These are phyloP conservation scores for Colletotrichum noveboracense DNA, from an alignment of 2,329 filamentous ascomycete genomes.

Conservation along the genomic window DNA sequence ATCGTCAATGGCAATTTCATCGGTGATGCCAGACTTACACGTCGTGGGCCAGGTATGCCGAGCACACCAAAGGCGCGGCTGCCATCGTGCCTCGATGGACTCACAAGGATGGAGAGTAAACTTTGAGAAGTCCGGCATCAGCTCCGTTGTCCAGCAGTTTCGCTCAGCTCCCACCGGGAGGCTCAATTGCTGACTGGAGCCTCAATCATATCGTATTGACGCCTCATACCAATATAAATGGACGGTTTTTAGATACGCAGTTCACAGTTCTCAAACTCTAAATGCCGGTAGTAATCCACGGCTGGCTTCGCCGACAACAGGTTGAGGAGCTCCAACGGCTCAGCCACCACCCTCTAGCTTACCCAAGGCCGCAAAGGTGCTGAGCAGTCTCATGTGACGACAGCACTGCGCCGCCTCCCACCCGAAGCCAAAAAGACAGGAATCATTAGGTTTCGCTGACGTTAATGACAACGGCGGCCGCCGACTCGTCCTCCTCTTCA, in stretches of 20 bases:
- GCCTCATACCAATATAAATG: not conserved
- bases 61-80: not conserved
- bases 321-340: not conserved
- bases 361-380: not conserved
- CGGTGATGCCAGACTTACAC: not conserved
- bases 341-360: not conserved
- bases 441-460: not conserved
- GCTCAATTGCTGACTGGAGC: not conserved
- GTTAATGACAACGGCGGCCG: not conserved
- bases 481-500: not conserved
- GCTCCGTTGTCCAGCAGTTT: not conserved
- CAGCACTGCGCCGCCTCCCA: not conserved
- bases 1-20: not conserved
- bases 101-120: not conserved
- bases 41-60: not conserved
- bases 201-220: not conserved
- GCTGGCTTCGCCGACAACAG: not conserved
- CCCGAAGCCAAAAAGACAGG: not conserved
- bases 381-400: not conserved
- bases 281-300: not conserved
- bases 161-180: not conserved
- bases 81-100: not conserved
- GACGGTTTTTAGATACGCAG: not conserved
- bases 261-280: not conserved
- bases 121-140: too few relatives aligned